Evolutionary conservation across 2,329 filamentous ascomycete species (phyloP), one percentile per base, ranked within the genome.

Genomic region (Nectriaceae sp.): DNA sequence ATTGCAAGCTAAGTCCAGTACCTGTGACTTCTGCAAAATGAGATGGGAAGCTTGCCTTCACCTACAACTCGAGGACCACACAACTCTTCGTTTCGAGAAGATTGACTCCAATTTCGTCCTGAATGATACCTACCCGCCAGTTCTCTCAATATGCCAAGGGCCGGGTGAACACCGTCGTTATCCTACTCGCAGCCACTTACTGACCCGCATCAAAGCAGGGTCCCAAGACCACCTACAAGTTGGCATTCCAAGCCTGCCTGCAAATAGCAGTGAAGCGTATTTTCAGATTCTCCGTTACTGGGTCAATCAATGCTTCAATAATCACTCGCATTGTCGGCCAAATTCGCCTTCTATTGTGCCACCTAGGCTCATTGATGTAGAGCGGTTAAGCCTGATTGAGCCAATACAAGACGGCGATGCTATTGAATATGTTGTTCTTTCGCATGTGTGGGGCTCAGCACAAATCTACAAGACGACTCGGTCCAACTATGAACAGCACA

Each of bases 271-370:
- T 15, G 15, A 11, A 11, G 33, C 33, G 33, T 16, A 11, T 11
- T 42, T 48, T 21, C 26, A 42, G 4, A 39, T 51, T 10, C 42
- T 51, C 10, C 44, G 11, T 11, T n/a, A 24, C 2, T 51, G 49
- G 49, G 24, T 51, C 1, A 13, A 21, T 2, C 11, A 40, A 5
- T 51, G 49, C 13, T 36, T 48, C 20, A 3, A 11, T 1, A 20
- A 45, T 6, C 49, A 51, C 19, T 3, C 10, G 10, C 6, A 6
- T 18, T 37, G 33, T 37, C 10, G 16, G 18, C 6, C 6, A 6
- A 37, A 10, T 11, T 6, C 16, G 16, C 6, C 6, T 6, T 11
- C 10, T 37, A n/a, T n/a, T n/a, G n/a, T 37, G 16, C 33, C 33
- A 11, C 11, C 33, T 11, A 11, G 33, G 16, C 33, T 37, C 10